Conservation (phyloP, 768 basidiomycete genomes). For the Glaciozyma antarctica region DNA sequence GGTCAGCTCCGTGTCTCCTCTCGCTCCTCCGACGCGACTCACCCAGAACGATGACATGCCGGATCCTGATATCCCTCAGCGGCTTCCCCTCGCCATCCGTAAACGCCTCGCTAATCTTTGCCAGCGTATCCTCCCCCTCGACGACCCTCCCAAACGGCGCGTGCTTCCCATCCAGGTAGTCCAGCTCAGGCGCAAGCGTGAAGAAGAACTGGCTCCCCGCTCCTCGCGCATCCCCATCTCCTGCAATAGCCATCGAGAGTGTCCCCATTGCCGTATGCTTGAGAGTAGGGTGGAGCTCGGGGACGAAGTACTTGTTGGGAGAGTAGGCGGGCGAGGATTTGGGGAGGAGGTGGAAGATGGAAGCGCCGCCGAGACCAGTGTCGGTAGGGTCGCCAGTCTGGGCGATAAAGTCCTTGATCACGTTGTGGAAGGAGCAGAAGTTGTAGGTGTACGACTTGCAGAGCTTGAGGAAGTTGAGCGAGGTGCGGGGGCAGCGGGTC, state of each 20-base stretch:
- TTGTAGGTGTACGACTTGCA: slow-evolving; percentile 98
- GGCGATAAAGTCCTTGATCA: slow-evolving; percentile 93
- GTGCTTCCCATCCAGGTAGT: slow-evolving; percentile 89
- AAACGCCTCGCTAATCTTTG: slow-evolving; percentile 85
- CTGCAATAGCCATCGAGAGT: slow-evolving; percentile 94
- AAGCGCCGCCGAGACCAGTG: slow-evolving; percentile 86
- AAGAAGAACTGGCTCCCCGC: slow-evolving; percentile 96
- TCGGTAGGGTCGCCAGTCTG: slow-evolving; percentile 95
- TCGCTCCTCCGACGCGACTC: slow-evolving; percentile 25
- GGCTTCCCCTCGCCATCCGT: slow-evolving; percentile 81
- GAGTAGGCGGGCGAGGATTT: slow-evolving; percentile 47
- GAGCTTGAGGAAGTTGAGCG: slow-evolving; percentile 92
- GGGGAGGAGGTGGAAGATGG: slow-evolving; percentile 81
- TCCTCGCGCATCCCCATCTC: slow-evolving; percentile 57
- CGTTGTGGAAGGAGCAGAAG: slow-evolving; percentile 95
- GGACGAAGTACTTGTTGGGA: slow-evolving; percentile 23
- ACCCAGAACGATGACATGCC: slow-evolving; percentile 95
- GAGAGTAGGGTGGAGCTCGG: slow-evolving; percentile 47
- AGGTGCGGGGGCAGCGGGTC: slow-evolving; percentile 77
- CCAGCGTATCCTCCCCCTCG: slow-evolving; percentile 67
- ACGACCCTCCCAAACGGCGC: slow-evolving; percentile 93
- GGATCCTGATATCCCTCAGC: slow-evolving; percentile 84
- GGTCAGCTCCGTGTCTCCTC: neutral
- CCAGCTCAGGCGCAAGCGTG: slow-evolving; percentile 78
- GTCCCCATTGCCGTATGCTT: slow-evolving; percentile 81